Conservation (phyloP, 2,329 filamentous ascomycete genomes). For the Fusarium verrucosum region DNA sequence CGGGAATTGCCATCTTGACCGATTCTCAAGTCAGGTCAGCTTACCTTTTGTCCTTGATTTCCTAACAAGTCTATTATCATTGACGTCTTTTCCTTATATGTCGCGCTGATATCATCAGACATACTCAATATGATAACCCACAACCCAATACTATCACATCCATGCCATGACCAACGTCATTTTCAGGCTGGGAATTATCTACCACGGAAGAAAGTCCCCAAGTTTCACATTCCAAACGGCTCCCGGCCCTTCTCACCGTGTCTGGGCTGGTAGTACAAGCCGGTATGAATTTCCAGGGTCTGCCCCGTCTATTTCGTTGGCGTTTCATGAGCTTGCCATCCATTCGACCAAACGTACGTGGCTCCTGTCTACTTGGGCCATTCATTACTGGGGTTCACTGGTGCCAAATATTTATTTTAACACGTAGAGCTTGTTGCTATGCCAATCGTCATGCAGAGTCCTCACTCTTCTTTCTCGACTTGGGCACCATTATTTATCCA, state of each 20-base stretch:
- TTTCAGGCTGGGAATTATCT: conserved; percentile 8
- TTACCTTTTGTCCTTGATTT: neutral
- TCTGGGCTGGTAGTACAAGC: conserved; percentile 13
- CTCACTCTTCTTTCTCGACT: neutral
- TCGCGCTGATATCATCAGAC: conserved; percentile 2
- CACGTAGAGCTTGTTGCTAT: conserved; percentile 14
- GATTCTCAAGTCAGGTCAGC: conserved; percentile 9
- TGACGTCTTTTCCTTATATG: neutral
- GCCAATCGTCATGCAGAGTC: neutral
- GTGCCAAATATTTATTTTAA: conserved; percentile 15
- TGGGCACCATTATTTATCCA: neutral
- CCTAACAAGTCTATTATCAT: neutral
- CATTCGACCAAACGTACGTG: conserved; percentile 26
- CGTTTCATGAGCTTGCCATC: conserved; percentile 29
- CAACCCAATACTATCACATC: neutral
- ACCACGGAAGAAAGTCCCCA: conserved; percentile 25
- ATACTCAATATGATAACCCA: neutral
- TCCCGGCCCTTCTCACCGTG: conserved; percentile 17
- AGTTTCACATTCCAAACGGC: conserved; percentile 30
- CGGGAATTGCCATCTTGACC: conserved; percentile 4
- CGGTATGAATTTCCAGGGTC: neutral
- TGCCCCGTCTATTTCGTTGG: conserved; percentile 7
- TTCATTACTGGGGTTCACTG: conserved; percentile 10
- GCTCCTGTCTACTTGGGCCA: conserved; percentile 9
- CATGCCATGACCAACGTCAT: conserved; percentile 12